Percentiles rank a stretch among this genome's conserved stretches.
phyloP scores from a whole-genome alignment of 441 rosid species.

The Erodium texanum region DNA sequence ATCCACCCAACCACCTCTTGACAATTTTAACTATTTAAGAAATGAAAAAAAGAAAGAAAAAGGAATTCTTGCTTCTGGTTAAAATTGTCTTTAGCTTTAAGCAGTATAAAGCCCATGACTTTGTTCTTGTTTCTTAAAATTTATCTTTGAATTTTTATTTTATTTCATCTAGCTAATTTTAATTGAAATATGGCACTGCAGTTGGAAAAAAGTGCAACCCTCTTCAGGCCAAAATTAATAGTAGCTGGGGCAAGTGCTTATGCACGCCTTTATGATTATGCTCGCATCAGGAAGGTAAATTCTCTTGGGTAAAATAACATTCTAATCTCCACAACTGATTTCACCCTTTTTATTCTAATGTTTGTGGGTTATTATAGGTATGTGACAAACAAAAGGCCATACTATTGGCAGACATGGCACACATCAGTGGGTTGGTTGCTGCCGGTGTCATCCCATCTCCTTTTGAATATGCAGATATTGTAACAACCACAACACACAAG shows the following conservation, averaged over 20 bases:
- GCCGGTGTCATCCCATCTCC: slow-evolving; percentile 98
- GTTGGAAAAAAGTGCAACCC: slow-evolving; percentile 77
- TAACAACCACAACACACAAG: slow-evolving; percentile 95
- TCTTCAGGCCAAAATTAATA: slow-evolving; percentile 89
- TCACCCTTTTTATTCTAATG: background rate
- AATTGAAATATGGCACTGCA: slow-evolving; percentile 29
- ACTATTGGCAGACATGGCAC: slow-evolving; percentile 93
- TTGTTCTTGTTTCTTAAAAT: slow-evolving; percentile 12
- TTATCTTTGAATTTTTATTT: background rate
- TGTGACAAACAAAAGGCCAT: slow-evolving; percentile 91
- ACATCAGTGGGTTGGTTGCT: slow-evolving; percentile 92
- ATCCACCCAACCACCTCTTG: too few species aligned
- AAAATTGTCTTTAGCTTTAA: background rate
- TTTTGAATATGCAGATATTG: slow-evolving; percentile 92
- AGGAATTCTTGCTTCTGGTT: background rate
- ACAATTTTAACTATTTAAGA: too few species aligned
- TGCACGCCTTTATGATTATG: slow-evolving; percentile 92
- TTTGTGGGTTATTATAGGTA: slow-evolving; percentile 37
- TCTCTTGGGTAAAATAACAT: slow-evolving; percentile 3
- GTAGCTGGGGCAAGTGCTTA: slow-evolving; percentile 99
- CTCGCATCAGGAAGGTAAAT: slow-evolving; percentile 73
- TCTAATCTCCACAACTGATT: background rate
- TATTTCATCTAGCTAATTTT: slow-evolving; percentile 15
- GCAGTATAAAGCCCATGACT: background rate
- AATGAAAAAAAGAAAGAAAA: too few species aligned